These are phyloP conservation scores for Magnaporthiopsis rhizophila DNA, from an alignment of 2,329 filamentous ascomycete genomes.

Conservation along the genomic window DNA sequence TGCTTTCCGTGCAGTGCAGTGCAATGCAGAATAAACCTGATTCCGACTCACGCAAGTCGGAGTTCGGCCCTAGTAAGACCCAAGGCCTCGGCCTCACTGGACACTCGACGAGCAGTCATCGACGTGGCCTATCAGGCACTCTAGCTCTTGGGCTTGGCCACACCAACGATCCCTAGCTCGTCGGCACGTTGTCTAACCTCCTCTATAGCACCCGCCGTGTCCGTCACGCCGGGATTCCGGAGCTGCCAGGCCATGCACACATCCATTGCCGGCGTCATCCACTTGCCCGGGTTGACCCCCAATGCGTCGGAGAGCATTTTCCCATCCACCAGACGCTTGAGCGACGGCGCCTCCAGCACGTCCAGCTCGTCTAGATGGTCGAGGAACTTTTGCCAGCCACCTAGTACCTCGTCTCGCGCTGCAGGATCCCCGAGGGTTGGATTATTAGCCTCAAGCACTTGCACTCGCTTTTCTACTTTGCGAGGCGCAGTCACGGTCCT, in stretches of 20 bases:
- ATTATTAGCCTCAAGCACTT: neutral
- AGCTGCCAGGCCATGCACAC: constrained; percentile 84
- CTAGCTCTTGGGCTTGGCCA: neutral
- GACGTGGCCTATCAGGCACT: too few species aligned
- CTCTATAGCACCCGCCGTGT: constrained; percentile 50
- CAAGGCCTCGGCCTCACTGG: too few species aligned
- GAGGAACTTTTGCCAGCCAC: constrained; percentile 46
- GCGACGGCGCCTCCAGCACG: constrained; percentile 46
- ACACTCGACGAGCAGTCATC: too few species aligned
- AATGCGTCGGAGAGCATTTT: constrained; percentile 62
- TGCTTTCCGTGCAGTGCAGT: too few species aligned
- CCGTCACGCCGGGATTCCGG: constrained; percentile 60
- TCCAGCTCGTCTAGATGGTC: constrained; percentile 47
- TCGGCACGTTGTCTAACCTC: constrained; percentile 44
- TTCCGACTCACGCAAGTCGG: too few species aligned
- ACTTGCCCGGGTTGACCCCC: constrained; percentile 65
- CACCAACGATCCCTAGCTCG: constrained; percentile 40
- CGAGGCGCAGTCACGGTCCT: neutral
- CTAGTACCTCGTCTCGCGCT: constrained; percentile 33
- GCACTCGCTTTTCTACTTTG: neutral
- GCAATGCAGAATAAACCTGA: too few species aligned
- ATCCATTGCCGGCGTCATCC: constrained; percentile 75
- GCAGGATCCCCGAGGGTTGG: constrained; percentile 7
- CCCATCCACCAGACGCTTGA: constrained; percentile 66
- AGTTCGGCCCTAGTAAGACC: too few species aligned